A percentile compares a stretch with the other conserved stretches of the same genome.
Evolutionary conservation across 371 early-diverging fungal genomes (phyloP).

Genomic region (Haplosporangium sp.): DNA sequence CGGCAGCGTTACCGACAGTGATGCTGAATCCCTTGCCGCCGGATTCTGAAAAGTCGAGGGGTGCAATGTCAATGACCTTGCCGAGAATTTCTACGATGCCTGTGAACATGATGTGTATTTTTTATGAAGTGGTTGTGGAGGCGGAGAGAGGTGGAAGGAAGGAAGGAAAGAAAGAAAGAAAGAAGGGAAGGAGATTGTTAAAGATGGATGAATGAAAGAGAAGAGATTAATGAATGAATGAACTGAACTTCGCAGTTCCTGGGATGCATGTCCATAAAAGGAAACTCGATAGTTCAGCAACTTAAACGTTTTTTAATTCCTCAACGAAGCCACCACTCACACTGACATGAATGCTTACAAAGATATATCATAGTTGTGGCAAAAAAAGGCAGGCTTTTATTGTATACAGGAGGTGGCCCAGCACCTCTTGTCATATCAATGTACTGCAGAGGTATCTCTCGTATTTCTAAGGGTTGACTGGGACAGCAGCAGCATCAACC

Average conservation of each 20-base stretch:
- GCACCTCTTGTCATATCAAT: not conserved
- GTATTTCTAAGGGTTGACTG: not conserved
- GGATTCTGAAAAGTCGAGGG: conserved; percentile 75
- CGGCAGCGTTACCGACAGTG: conserved; percentile 75
- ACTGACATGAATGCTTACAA: not conserved
- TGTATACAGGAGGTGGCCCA: conserved; percentile 2
- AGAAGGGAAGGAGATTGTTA: no score
- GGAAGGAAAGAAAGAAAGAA: not conserved
- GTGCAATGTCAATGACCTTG: conserved; percentile 71
- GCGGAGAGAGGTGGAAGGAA: not conserved
- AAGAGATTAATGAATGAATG: not conserved
- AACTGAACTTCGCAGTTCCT: not conserved
- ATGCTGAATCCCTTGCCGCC: conserved; percentile 92
- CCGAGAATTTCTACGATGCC: conserved; percentile 96
- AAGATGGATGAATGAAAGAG: not conserved
- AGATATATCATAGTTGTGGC: not conserved
- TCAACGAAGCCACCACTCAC: not conserved
- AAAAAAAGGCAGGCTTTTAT: no score
- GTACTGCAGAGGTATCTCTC: not conserved
- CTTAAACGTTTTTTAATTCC: not conserved
- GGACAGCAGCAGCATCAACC: conserved; percentile 2
- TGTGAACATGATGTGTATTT: conserved; percentile 82
- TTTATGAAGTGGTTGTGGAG: not conserved
- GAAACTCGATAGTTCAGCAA: no score
- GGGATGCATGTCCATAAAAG: not conserved